Base-by-base conservation (phyloP, 2,329 filamentous ascomycete genomes). In the Stagonosporopsis vannaccii region DNA sequence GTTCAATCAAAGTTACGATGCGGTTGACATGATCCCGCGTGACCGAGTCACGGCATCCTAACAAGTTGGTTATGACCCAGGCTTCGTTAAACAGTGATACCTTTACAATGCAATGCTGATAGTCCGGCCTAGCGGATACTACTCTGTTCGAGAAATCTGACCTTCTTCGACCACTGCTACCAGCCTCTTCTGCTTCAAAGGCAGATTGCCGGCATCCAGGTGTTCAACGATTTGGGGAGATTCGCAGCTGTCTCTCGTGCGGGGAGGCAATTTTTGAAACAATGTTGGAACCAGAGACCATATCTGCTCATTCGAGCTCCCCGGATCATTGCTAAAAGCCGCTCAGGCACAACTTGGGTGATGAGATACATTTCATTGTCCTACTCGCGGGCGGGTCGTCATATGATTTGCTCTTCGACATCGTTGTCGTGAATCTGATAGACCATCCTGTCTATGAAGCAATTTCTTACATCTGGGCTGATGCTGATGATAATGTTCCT, bases 401-500 rank as follows among this genome's bases (percentile, higher is more conserved):
- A 2, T 50, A 60, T 7, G 36, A 50, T 4, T 25, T 68, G 30
- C 2, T 6, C 6, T 64, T 62, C 39, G 52, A 64, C 4, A 55
- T 68, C 13, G 15, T 45, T 1, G 53, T 52, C n/a, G 58, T 58
- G 11, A 61, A 66, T 32, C 50, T 68, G 0, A 28, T 48, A 1
- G 62, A 68, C 19, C 28, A 54, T 1, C 67, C 60, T 9, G 33
- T 23, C 17, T 70, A 62, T 19, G 64, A 66, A 51, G 64, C 67
- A 4, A 20, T 66, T 2, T 70, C 66, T 1, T 68, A 69, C 22
- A 68, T 60, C 1, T 69, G 65, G 63, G 62, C 54, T 1, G 51
- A 50, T 8, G 19, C 33, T 4, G 12, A 33, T 1, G 58, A 63
- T n/a, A 23, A 51, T 22, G 17, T 23, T 12, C 30, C 23, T 1